A percentile compares a stretch with the other conserved stretches of the same genome.
Conservation (phyloP, 2,329 filamentous ascomycete genomes). For the Epichloe bromicola region DNA sequence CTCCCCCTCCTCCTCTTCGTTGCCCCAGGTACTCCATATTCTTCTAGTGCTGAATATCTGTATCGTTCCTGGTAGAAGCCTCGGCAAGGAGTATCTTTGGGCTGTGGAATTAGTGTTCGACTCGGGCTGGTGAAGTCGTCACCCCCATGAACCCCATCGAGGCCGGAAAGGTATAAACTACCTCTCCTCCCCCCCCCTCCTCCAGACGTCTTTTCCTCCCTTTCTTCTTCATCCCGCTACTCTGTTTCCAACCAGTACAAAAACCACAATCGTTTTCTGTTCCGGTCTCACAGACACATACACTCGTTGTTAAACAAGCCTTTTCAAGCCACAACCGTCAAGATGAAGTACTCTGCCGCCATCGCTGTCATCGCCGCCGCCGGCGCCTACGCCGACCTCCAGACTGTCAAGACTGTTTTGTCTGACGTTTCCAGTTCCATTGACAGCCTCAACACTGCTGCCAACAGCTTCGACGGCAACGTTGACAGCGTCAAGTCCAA, state of each 20-base stretch:
- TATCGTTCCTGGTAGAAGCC: not conserved
- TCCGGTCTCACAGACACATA: constrained; percentile 2
- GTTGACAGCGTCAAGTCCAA: constrained; percentile 9
- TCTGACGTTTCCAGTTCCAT: constrained; percentile 6
- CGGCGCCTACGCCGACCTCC: constrained; percentile 8
- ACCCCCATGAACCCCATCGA: not conserved
- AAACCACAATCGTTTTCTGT: constrained; percentile 1
- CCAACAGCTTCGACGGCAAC: constrained; percentile 14
- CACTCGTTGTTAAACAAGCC: constrained; percentile 6
- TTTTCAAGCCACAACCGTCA: constrained; percentile 1
- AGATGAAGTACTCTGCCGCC: constrained; percentile 10
- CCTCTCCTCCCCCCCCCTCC: not conserved
- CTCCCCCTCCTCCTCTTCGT: not conserved
- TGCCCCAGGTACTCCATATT: not conserved
- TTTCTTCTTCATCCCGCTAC: not conserved
- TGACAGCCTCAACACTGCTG: constrained; percentile 11
- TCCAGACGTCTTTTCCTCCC: not conserved
- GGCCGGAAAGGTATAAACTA: constrained; percentile 4
- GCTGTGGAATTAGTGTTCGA: not conserved
- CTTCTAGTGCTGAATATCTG: not conserved
- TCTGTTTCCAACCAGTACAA: not conserved
- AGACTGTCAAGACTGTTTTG: constrained; percentile 7
- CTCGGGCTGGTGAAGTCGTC: constrained; percentile 1
- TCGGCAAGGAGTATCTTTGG: not conserved
- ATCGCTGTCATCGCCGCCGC: constrained; percentile 7